Percentiles rank a stretch among this genome's conserved stretches.
phyloP scores from a whole-genome alignment of 2,329 filamentous ascomycete species.

The Aspergillus sp. region DNA sequence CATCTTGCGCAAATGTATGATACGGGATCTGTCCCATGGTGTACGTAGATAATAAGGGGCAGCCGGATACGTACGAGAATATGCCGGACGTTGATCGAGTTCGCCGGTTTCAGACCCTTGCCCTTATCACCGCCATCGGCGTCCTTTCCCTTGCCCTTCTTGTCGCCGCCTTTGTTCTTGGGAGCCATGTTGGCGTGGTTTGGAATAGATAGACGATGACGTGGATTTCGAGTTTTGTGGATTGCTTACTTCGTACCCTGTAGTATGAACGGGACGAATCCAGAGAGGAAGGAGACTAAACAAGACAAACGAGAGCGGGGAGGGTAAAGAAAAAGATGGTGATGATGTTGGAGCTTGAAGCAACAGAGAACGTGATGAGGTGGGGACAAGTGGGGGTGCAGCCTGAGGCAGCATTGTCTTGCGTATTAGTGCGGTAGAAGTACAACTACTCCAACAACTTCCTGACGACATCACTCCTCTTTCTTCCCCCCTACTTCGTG shows the following conservation, averaged over 20 bases:
- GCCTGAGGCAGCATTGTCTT: neutral
- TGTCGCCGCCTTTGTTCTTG: slow-evolving; percentile 39
- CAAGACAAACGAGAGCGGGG: neutral
- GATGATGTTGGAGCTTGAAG: no score
- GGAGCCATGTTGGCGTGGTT: slow-evolving; percentile 33
- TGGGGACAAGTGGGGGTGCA: neutral
- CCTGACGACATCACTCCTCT: no score
- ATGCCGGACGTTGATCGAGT: slow-evolving; percentile 63
- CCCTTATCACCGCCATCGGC: slow-evolving; percentile 27
- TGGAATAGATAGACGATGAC: neutral
- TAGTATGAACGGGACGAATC: no score
- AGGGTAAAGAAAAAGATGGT: neutral
- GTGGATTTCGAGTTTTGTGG: neutral
- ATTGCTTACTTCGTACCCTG: no score
- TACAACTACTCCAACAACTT: no score
- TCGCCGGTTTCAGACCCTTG: slow-evolving; percentile 54
- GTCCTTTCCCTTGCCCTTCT: slow-evolving; percentile 43
- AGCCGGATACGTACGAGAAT: slow-evolving; percentile 54
- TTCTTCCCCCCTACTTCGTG: no score
- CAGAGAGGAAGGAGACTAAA: neutral
- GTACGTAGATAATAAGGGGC: no score
- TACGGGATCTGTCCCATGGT: neutral
- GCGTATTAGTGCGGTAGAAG: neutral
- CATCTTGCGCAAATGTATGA: neutral
- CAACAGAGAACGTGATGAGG: neutral